Evolutionary conservation across 2,329 filamentous ascomycete species (phyloP).

Genomic region (Cladobotryum protrusum): DNA sequence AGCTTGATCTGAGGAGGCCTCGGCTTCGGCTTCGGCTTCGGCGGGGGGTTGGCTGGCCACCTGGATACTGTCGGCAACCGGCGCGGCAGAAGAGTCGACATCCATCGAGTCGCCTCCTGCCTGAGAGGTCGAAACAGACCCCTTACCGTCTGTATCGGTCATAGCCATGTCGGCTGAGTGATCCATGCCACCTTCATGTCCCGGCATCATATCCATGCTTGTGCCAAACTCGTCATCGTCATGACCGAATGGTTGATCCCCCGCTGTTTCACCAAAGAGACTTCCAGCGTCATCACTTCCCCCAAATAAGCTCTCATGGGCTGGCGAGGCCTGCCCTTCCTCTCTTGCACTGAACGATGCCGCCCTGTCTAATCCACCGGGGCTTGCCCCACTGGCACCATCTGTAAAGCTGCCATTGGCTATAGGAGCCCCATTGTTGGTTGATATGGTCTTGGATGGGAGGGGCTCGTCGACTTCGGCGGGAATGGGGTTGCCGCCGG

Average conservation of each 20-base stretch:
- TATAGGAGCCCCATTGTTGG: constrained; percentile 62
- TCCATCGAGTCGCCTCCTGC: constrained; percentile 12
- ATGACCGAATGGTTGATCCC: constrained; percentile 61
- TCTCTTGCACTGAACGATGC: constrained; percentile 25
- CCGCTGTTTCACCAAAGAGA: constrained; percentile 71
- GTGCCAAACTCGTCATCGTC: constrained; percentile 81
- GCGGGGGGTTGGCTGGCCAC: not conserved
- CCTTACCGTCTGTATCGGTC: constrained; percentile 27
- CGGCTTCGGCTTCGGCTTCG: not conserved
- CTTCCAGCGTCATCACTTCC: constrained; percentile 73
- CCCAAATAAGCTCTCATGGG: constrained; percentile 75
- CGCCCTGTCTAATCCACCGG: constrained; percentile 10
- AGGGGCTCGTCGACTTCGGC: constrained; percentile 58
- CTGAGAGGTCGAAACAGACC: constrained; percentile 16
- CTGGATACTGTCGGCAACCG: not conserved
- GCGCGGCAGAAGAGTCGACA: constrained; percentile 5
- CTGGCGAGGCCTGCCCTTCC: constrained; percentile 60
- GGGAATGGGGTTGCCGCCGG: constrained; percentile 68
- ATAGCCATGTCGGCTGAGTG: constrained; percentile 39
- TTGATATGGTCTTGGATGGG: constrained; percentile 63
- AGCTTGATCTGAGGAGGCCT: not conserved
- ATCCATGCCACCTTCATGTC: constrained; percentile 34
- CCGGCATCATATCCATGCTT: constrained; percentile 55
- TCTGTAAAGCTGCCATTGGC: constrained; percentile 41
- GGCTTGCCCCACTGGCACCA: constrained; percentile 16